Conservation (phyloP, 352 stramenopile genomes). For the Albugo candida region DNA sequence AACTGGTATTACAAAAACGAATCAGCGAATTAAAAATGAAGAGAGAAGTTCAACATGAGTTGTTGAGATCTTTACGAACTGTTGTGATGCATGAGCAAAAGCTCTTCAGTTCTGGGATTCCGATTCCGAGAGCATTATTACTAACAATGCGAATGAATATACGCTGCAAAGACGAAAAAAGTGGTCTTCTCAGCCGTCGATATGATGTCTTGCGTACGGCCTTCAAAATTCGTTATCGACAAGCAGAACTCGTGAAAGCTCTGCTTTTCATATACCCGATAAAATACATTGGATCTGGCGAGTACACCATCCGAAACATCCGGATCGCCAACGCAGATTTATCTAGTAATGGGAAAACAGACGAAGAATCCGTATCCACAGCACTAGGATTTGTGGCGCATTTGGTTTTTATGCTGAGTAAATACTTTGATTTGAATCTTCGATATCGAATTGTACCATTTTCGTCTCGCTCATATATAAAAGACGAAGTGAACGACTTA, state of each 20-base stretch:
- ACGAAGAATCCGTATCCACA: slow-evolving; percentile 73
- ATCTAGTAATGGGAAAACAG: slow-evolving; percentile 19
- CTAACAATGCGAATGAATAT: slow-evolving; percentile 67
- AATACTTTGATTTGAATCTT: slow-evolving; percentile 73
- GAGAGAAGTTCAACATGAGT: slow-evolving; percentile 27
- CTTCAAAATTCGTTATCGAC: slow-evolving; percentile 63
- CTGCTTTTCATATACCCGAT: slow-evolving; percentile 65
- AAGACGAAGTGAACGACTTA: slow-evolving; percentile 73
- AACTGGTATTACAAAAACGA: slow-evolving; percentile 22
- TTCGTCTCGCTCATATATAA: slow-evolving; percentile 60
- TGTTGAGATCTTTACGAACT: slow-evolving; percentile 13
- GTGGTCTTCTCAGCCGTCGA: slow-evolving; percentile 51
- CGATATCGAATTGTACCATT: slow-evolving; percentile 64
- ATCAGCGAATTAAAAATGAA: slow-evolving; percentile 22
- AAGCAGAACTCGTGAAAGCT: slow-evolving; percentile 62
- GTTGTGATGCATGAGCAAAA: slow-evolving; percentile 58
- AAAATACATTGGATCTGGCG: slow-evolving; percentile 54
- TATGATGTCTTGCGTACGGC: slow-evolving; percentile 23
- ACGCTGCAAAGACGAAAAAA: slow-evolving; percentile 65
- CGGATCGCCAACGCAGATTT: slow-evolving; percentile 54
- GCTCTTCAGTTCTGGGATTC: slow-evolving; percentile 62
- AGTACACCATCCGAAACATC: slow-evolving; percentile 69
- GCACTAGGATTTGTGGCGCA: slow-evolving; percentile 73
- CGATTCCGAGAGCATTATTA: slow-evolving; percentile 54
- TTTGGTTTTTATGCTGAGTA: slow-evolving; percentile 76